Evolutionary conservation across 768 basidiomycete genomes (phyloP).

Genomic region (Lanmaoa pseudosensibilis): DNA sequence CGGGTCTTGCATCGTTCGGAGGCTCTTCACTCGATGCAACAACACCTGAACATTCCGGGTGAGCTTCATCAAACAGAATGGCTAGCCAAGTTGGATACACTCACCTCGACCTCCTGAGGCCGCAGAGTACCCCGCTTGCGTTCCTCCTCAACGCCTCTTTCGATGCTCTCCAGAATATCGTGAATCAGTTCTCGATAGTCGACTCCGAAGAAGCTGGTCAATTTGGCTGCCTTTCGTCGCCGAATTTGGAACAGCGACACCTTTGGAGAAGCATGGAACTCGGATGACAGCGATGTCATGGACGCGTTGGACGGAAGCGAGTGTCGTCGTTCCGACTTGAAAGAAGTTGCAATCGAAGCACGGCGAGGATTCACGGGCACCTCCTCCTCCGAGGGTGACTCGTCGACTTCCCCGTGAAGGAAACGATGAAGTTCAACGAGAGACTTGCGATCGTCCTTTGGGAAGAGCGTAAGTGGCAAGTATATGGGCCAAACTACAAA

Average conservation of each 20-base stretch:
- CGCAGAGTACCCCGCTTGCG: slow-evolving; percentile 58
- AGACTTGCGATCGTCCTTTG: slow-evolving; percentile 77
- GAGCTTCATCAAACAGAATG: slow-evolving; percentile 1
- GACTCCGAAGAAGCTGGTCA: slow-evolving; percentile 86
- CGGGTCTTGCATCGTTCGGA: slow-evolving; percentile 27
- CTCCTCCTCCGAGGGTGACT: slow-evolving; percentile 25
- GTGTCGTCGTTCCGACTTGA: slow-evolving; percentile 61
- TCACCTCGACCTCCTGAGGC: slow-evolving; percentile 71
- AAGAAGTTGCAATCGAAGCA: slow-evolving; percentile 38
- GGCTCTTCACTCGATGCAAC: slow-evolving; percentile 33
- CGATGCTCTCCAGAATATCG: slow-evolving; percentile 80
- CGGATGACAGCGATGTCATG: slow-evolving; percentile 56
- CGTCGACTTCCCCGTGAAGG: slow-evolving; percentile 41
- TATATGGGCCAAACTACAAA: neutral
- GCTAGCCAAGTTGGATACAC: slow-evolving; percentile 20
- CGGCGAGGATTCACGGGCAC: slow-evolving; percentile 24
- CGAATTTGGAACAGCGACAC: slow-evolving; percentile 60
- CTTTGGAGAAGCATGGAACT: slow-evolving; percentile 44
- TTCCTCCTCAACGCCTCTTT: slow-evolving; percentile 73
- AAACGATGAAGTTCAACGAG: slow-evolving; percentile 74
- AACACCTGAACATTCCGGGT: slow-evolving; percentile 46
- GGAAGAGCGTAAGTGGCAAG: slow-evolving; percentile 3
- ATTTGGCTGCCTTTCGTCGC: slow-evolving; percentile 74
- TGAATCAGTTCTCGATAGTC: slow-evolving; percentile 76
- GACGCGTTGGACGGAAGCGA: slow-evolving; percentile 70